Evolutionary conservation across 2,329 filamentous ascomycete species (phyloP).

Genomic region (Nemania bipapillata): DNA sequence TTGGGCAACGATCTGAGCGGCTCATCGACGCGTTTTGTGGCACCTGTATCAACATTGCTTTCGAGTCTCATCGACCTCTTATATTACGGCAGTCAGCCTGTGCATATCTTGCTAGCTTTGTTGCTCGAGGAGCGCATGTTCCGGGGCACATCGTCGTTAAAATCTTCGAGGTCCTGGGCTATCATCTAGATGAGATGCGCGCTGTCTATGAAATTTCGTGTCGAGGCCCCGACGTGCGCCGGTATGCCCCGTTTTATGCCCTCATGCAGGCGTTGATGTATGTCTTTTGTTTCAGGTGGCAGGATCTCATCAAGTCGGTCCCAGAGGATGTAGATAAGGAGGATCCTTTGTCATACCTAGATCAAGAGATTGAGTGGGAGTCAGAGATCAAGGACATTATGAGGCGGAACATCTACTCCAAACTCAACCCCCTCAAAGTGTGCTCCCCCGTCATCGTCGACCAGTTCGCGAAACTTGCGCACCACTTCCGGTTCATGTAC

Average conservation of each 20-base stretch:
- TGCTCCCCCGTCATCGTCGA: conserved; percentile 90
- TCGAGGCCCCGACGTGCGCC: conserved; percentile 83
- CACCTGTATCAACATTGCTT: conserved; percentile 77
- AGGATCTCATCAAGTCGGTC: conserved; percentile 78
- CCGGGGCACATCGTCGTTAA: conserved; percentile 79
- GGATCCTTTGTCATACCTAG: conserved; percentile 68
- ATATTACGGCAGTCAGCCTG: conserved; percentile 85
- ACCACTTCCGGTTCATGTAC: conserved; percentile 88
- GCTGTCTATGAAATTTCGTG: conserved; percentile 76
- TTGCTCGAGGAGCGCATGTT: conserved; percentile 87
- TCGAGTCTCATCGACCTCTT: conserved; percentile 75
- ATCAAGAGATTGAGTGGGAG: conserved; percentile 82
- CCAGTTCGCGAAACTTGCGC: conserved; percentile 88
- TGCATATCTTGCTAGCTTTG: conserved; percentile 93
- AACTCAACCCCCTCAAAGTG: conserved; percentile 93
- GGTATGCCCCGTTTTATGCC: conserved; percentile 86
- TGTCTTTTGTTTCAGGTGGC: conserved; percentile 98
- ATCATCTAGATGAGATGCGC: conserved; percentile 81
- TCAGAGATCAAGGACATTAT: conserved; percentile 78
- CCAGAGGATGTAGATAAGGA: conserved; percentile 71
- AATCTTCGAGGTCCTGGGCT: conserved; percentile 81
- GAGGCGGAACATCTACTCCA: conserved; percentile 81
- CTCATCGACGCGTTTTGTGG: conserved; percentile 86
- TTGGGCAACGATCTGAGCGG: conserved; percentile 81
- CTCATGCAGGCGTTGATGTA: conserved; percentile 90